Base-by-base conservation (phyloP, 2,329 filamentous ascomycete genomes). In the Trichoderma semiorbis region DNA sequence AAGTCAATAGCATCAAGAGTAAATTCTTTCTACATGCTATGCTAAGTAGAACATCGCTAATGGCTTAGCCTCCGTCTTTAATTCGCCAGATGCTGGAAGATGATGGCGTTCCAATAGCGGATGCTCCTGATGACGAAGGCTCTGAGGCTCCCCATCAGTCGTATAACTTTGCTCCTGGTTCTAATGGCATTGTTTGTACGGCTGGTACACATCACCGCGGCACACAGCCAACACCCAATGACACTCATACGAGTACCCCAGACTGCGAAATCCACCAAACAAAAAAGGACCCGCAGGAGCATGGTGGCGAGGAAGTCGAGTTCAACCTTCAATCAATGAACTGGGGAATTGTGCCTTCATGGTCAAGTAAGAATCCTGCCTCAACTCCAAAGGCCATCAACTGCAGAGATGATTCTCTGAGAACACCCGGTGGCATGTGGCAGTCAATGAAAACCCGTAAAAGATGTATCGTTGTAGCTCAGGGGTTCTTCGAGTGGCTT, bases 401-500 rank as follows among this genome's bases (percentile, higher is more conserved):
- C 82, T 98, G 95, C 80, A 91, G 95, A 3, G 93, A 95, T 78
- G 95, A 98, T 81, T 96, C 93, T 1, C 84, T 98, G 24, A 85
- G 89, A 7, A 88, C 91, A 11, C 87, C 91, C 10, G 88, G 90
- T 6, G 94, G 95, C 12, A 93, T 98, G 90, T 98, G 96, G 96
- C 92, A 89, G 55, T 90, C 88, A 1, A 97, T 98, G 92, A 98
- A 98, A 83, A 90, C 91, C 73, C 89, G 88, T 75, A 97, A 98
- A 82, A 87, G 96, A 34, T 98, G 96, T 79, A 85, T 98, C 26
- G 90, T 98, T 11, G 79, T 97, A 7, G 94, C 93, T 11, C 92
- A 98, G 81, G 96, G 96, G 1, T 99, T 98, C 81, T 99, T 94
- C 78, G 96, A 99, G 81, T 98, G 96, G 96, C 84, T 97, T 72